Base-by-base conservation (phyloP, 2,329 filamentous ascomycete species). In the Cladosporium cucumerinum region DNA sequence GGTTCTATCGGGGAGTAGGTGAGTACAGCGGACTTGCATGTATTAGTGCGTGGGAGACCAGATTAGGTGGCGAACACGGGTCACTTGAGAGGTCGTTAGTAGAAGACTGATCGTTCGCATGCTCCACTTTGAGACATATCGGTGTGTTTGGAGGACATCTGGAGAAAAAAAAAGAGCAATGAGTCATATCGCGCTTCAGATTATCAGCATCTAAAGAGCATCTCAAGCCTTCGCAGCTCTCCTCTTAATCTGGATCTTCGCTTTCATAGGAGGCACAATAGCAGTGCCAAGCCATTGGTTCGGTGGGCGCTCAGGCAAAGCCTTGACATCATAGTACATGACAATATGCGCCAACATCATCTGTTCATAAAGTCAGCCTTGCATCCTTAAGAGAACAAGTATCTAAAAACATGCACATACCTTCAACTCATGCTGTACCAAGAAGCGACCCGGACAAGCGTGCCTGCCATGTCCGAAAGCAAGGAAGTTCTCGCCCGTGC, bases 371-470 rank as follows among this genome's bases (percentile, higher is more conserved):
- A 8, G 52, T 63, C 11, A 63, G 61, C 11, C 2, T 34, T 2
- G 49, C 11, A n/a, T 21, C 26, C 21, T 28, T 10, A 10, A 23
- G 7, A 14, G 5, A 8, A 18, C 3, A 16, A 28, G 25, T 2
- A 16, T 21, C 4, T 16, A 21, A 55, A 5, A 2, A 10, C 10
- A n/a, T 21, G 21, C 10, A 57, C 61, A 39, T 39, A 64, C 61
- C 61, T 64, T 64, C 43, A 79, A 66, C 67, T 77, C 75, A 46
- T 77, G 71, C 5, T 73, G 68, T 2, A 74, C 74, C 51, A 78
- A 73, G 68, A 78, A 79, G 1, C 78, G 72, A 4, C 77, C 77
- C 7, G 78, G 77, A 67, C 73, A 76, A n/a, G 71, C 70, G 68
- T 74, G 72, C 51, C 68, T 68, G 3, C 73, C 73, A 61, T 73